Evolutionary conservation across 83 land plant genomes (phyloP).

Genomic region (Picea abies): DNA sequence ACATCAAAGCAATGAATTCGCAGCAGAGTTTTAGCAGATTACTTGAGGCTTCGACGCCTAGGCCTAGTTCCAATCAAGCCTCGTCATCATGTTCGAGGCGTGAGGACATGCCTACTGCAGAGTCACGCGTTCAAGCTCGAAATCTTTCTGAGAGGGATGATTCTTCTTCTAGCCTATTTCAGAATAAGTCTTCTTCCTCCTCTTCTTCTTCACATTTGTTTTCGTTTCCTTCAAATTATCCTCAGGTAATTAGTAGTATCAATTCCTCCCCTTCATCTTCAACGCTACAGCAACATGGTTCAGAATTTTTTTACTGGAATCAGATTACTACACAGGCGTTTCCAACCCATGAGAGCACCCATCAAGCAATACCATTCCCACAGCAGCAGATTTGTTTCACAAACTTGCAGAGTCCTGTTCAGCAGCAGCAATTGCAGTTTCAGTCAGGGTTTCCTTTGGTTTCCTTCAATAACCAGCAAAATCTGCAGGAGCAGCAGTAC

Average conservation of each 20-base stretch:
- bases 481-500: conserved; percentile 18
- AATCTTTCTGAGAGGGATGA: background rate
- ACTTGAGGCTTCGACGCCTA: background rate
- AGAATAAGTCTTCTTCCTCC: background rate
- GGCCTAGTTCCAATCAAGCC: background rate
- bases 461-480: conserved; percentile 5
- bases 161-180: background rate
- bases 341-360: background rate
- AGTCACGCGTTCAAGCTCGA: too few relatives aligned
- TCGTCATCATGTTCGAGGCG: conserved; percentile 2
- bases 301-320: conserved; percentile 5
- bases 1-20: background rate
- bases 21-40: background rate
- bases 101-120: background rate
- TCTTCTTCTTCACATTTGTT: conserved; percentile 1
- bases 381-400: conserved; percentile 9
- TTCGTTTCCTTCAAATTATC: background rate
- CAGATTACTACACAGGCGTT: conserved; percentile 1
- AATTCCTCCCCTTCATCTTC: conserved; percentile 1
- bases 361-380: conserved; percentile 2
- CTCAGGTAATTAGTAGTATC: conserved; percentile 5
- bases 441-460: conserved; percentile 16
- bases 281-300: background rate
- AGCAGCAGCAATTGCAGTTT: conserved; percentile 13
- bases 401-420: conserved; percentile 12